A percentile compares a stretch with the other conserved stretches of the same genome.
Conservation (phyloP, 768 basidiomycete genomes). For the Clitopilus passeckerianus region DNA sequence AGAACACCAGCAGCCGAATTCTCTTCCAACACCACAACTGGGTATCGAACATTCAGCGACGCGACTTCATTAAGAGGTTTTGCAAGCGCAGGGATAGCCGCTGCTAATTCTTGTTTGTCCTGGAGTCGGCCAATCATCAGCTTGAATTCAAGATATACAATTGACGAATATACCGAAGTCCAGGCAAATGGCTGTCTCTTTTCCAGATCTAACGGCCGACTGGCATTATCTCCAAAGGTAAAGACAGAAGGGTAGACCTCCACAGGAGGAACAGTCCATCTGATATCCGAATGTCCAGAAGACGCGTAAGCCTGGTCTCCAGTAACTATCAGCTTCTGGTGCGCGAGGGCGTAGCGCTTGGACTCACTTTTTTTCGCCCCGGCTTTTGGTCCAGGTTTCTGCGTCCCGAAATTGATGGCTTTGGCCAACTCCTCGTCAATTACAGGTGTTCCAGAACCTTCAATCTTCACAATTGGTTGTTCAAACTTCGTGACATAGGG, state of each 20-base stretch:
- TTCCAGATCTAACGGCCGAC: neutral
- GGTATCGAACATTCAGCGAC: constrained; percentile 7
- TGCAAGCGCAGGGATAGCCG: constrained; percentile 13
- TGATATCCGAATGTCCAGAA: neutral
- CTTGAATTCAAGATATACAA: neutral
- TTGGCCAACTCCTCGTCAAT: neutral
- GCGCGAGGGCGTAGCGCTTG: neutral
- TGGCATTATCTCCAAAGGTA: neutral
- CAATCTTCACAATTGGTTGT: neutral
- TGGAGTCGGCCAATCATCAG: neutral
- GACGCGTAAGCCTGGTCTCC: neutral
- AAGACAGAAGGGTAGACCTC: neutral
- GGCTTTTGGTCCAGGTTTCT: neutral
- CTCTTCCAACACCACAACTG: constrained; percentile 5
- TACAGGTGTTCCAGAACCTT: neutral
- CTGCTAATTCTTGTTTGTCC: constrained; percentile 12
- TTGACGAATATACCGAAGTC: neutral
- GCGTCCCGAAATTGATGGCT: neutral
- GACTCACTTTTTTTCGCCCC: neutral
- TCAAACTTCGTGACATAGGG: neutral
- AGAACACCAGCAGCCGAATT: neutral
- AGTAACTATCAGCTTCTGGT: neutral
- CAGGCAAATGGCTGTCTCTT: neutral
- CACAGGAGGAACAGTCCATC: neutral
- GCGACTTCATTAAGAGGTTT: constrained; percentile 12